Evolutionary conservation across 257 asterid genomes (phyloP), one percentile per base, ranked within the genome.

Genomic region (Solanum rostratum): DNA sequence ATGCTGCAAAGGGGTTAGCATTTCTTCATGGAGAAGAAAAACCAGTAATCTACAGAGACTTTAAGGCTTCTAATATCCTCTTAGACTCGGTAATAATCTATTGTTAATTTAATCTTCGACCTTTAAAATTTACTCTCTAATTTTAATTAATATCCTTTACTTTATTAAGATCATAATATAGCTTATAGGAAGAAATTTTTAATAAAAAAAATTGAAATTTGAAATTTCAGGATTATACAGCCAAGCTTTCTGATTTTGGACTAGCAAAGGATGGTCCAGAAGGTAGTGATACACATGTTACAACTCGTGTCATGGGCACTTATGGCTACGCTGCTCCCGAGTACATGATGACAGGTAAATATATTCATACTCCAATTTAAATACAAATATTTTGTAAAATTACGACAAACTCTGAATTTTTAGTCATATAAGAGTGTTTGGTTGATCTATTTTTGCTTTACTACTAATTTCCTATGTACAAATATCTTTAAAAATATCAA

Each of bases 291-390:
- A 90, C 97, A 0, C 96, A 94, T 8, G 95, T 95, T 7, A 91
- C 97, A 2, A 94, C 98, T 3, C 92, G 97, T 14, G 89, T 95
- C 53, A 93, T 94, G 98, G 99, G 99, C 8, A 95, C 99, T n/a
- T 93, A 92, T 29, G 99, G 99, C 59, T 95, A 95, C 4, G 95
- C 97, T 7, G 99, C 99, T 24, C 99, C 99, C 0, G 99, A 95
- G 84, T 95, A 95, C 76, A 73, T 95, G 79, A 92, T 92, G 98
- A 93, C 97, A 66, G 98, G 98, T 93, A 84, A 74, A 80, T 65
- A 41, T 22, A n/a, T 39, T 22, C 3, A 13, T 11, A 70, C 1
- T 70, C 0, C 0, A 0, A 2, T 70, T 7, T 39, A 39, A 4
- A 41, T 39, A 39, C 5, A 19, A 19, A 20, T 4, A 0, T 39